Evolutionary conservation across 1,139 yeast genomes (phyloP).

Genomic region (Maudiozyma humilis): DNA sequence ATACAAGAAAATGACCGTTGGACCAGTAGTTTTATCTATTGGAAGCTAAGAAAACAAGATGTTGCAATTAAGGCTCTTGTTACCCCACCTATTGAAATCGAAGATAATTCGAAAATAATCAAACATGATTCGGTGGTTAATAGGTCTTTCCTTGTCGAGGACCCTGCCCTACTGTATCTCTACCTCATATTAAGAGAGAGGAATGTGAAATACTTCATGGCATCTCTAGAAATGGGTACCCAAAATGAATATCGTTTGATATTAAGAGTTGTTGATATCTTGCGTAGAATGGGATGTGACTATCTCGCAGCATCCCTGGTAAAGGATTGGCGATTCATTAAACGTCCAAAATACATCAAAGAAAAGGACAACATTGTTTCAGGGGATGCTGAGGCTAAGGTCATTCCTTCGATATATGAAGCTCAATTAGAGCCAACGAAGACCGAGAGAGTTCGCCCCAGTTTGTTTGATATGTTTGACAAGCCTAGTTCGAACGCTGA

Average conservation of each 20-base stretch:
- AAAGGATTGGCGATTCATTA: conserved; percentile 59
- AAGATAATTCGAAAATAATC: conserved; percentile 22
- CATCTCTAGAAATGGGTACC: conserved; percentile 41
- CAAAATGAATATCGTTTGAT: conserved; percentile 54
- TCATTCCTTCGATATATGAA: not conserved
- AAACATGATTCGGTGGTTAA: conserved; percentile 21
- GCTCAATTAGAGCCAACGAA: conserved; percentile 3
- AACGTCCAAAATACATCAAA: conserved; percentile 15
- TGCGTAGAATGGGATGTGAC: conserved; percentile 88
- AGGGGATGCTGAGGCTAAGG: not conserved
- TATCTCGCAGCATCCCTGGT: conserved; percentile 57
- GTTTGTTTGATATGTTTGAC: conserved; percentile 26
- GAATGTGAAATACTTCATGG: conserved; percentile 41
- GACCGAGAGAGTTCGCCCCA: conserved; percentile 18
- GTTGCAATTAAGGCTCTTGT: conserved; percentile 59
- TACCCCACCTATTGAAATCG: conserved; percentile 42
- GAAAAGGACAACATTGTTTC: conserved; percentile 4
- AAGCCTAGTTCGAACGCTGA: not conserved
- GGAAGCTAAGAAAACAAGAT: conserved; percentile 51
- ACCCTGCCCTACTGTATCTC: conserved; percentile 68
- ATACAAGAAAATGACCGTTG: conserved; percentile 65
- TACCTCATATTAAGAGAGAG: conserved; percentile 53
- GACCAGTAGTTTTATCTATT: conserved; percentile 74
- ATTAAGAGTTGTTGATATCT: conserved; percentile 54
- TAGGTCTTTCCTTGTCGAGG: conserved; percentile 57